A percentile compares a stretch with the other conserved stretches of the same genome.
Conservation (phyloP, 192 early-diverging fungal species). For the Kickxella alabastrina region DNA sequence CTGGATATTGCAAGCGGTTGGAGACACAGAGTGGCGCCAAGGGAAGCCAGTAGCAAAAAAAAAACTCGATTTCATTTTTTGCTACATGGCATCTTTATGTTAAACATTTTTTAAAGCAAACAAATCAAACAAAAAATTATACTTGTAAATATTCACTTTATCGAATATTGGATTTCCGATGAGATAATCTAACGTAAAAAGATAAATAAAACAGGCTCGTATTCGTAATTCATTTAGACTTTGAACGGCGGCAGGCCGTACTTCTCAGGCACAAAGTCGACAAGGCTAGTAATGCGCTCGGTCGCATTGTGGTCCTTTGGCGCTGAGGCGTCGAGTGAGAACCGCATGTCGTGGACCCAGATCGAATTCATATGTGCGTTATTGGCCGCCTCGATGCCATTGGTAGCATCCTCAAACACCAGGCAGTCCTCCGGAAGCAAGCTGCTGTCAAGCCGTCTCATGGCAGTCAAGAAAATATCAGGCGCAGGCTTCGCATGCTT, state of each 20-base stretch:
- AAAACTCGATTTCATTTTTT: too few relatives aligned
- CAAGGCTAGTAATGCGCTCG: conserved; percentile 58
- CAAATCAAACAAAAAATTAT: too few relatives aligned
- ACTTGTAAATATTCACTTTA: too few relatives aligned
- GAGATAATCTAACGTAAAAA: not conserved
- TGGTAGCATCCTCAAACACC: conserved; percentile 90
- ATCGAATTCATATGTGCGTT: conserved; percentile 78
- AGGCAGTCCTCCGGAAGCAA: conserved; percentile 58
- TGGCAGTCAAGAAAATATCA: conserved; percentile 82
- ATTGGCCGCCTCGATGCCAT: conserved; percentile 77
- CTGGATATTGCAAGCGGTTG: conserved; percentile 21
- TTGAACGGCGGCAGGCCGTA: conserved; percentile 60
- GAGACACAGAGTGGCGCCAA: conserved; percentile 5
- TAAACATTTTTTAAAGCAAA: too few relatives aligned
- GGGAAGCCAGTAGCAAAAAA: too few relatives aligned
- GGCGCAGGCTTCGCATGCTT: conserved; percentile 83
- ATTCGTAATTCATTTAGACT: not conserved
- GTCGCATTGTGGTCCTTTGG: conserved; percentile 53
- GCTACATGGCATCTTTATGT: too few relatives aligned
- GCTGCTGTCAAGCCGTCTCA: conserved; percentile 53
- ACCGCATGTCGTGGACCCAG: conserved; percentile 83
- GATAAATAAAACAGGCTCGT: not conserved
- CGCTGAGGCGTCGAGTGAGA: conserved; percentile 46
- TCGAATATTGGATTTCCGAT: too few relatives aligned
- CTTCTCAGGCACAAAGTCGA: conserved; percentile 63